These are phyloP conservation scores for Acanthamoeba sp. DNA, from an alignment of 208 protist species.

Conservation along the genomic window DNA sequence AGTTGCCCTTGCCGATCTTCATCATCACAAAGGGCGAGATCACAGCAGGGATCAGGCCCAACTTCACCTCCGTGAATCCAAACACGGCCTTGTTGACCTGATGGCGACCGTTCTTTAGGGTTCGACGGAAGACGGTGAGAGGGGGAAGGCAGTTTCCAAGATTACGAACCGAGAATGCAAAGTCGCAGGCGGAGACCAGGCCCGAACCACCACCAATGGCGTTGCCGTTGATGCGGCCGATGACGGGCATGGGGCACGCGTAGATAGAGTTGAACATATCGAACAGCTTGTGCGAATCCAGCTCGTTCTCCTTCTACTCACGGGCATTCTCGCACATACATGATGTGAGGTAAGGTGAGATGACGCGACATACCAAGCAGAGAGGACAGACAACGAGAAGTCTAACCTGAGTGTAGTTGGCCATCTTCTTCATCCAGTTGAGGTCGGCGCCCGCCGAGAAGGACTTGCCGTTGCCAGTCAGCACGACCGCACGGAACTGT, in stretches of 20 bases:
- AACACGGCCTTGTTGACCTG: constrained; percentile 71
- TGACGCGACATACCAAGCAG: not conserved
- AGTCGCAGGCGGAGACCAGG: constrained; percentile 78
- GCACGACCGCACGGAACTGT: constrained; percentile 67
- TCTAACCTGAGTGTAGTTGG: constrained; percentile 6
- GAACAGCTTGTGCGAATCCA: constrained; percentile 73
- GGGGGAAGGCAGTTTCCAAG: too few relatives aligned
- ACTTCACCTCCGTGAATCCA: constrained; percentile 80
- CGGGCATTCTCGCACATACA: too few relatives aligned
- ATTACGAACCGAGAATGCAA: constrained; percentile 72
- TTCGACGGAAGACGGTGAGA: not conserved
- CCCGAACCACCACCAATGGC: constrained; percentile 80
- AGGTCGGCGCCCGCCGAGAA: constrained; percentile 83
- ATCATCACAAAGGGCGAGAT: constrained; percentile 83
- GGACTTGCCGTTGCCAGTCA: constrained; percentile 74
- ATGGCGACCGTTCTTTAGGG: too few relatives aligned
- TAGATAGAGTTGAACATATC: constrained; percentile 77
- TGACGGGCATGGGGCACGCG: constrained; percentile 76
- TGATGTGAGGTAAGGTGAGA: too few relatives aligned
- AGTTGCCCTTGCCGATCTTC: constrained; percentile 74
- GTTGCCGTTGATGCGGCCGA: constrained; percentile 77
- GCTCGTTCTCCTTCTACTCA: constrained; percentile 61
- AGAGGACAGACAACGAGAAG: not conserved
- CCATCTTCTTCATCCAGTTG: constrained; percentile 80
- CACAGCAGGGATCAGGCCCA: constrained; percentile 79